phyloP scores from a whole-genome alignment of 1,284 basidiomycete genomes.

The Ustilago loliicola region DNA sequence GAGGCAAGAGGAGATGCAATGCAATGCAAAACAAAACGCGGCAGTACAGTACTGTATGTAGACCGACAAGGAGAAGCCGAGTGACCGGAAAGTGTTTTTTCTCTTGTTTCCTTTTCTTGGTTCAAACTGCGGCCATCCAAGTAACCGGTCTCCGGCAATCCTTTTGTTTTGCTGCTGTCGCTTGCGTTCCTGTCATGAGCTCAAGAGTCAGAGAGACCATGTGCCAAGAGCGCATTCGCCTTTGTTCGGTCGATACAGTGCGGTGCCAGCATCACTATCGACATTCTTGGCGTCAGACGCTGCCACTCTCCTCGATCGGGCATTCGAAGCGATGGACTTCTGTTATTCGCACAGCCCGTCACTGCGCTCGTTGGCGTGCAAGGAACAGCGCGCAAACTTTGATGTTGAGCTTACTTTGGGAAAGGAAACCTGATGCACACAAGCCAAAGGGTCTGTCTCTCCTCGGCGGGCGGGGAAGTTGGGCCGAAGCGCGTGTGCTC shows the following conservation, averaged over 20 bases:
- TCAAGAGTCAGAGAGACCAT: no score
- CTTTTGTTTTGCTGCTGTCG: neutral
- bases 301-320: no score
- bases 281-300: no score
- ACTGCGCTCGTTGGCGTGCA: no score
- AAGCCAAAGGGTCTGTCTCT: no score
- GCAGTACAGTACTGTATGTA: neutral
- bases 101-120: neutral
- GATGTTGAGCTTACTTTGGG: neutral
- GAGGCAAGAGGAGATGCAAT: neutral
- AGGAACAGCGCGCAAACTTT: neutral
- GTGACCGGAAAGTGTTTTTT: conserved; percentile 3
- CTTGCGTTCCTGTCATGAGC: neutral
- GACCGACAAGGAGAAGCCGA: conserved; percentile 14
- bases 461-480: no score
- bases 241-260: no score
- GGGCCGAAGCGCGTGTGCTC: no score
- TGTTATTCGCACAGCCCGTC: no score
- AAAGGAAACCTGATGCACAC: neutral
- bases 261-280: no score
- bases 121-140: neutral
- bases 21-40: neutral
- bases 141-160: conserved; percentile 28
- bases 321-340: no score
- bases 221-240: no score